Conservation (phyloP, 1,284 basidiomycete genomes). For the Bjerkandera adusta region DNA sequence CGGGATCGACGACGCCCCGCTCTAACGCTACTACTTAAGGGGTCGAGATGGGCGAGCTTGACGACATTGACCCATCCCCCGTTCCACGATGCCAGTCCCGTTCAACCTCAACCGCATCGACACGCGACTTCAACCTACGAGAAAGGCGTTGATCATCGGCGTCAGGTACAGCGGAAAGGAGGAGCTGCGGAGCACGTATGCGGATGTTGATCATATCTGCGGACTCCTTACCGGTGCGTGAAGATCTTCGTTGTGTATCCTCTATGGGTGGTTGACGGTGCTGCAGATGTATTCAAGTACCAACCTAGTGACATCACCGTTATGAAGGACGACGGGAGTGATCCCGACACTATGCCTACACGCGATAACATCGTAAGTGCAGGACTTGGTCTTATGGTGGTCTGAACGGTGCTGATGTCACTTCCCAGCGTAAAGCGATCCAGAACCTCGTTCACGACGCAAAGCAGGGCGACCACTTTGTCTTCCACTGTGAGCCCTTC, state of each 20-base stretch:
- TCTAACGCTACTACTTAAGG: no score
- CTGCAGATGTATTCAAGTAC: slow-evolving; percentile 14
- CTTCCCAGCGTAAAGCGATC: slow-evolving; percentile 20
- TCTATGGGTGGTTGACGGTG: background rate
- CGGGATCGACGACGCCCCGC: no score
- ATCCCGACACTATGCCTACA: slow-evolving; percentile 16
- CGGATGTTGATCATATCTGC: background rate
- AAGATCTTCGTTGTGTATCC: background rate
- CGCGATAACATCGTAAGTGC: slow-evolving; percentile 21
- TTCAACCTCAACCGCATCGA: no score
- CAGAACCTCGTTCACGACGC: slow-evolving; percentile 19
- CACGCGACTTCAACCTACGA: background rate
- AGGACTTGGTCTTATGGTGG: no score
- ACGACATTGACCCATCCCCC: no score
- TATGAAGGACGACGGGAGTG: slow-evolving; percentile 19
- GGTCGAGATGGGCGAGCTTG: no score
- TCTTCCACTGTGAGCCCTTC: slow-evolving; percentile 23
- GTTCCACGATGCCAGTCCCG: no score
- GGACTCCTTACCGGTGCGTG: background rate
- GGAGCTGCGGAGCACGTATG: background rate
- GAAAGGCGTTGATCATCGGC: slow-evolving; percentile 1
- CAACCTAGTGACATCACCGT: slow-evolving; percentile 18
- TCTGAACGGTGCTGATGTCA: background rate
- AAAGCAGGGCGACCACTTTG: slow-evolving; percentile 20
- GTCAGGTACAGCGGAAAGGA: background rate